Percentiles rank a stretch among this genome's conserved stretches.
Evolutionary conservation across 768 basidiomycete genomes (phyloP).

Genomic region (Fomitopsis pulvina): DNA sequence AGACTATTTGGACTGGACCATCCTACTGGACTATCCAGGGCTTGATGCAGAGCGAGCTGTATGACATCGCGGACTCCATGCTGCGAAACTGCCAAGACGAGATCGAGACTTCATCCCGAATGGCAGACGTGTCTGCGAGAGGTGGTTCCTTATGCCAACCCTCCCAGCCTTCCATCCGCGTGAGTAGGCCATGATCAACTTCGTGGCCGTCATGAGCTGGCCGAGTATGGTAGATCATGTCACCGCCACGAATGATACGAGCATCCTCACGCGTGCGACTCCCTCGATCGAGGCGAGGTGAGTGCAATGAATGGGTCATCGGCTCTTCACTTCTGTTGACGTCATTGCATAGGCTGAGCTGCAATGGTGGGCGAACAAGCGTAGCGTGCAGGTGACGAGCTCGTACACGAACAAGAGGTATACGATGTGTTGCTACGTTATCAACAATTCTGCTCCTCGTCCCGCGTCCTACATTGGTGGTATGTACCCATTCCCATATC

Average conservation of each 20-base stretch:
- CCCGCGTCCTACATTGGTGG: conserved; percentile 77
- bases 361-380: conserved; percentile 75
- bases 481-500: conserved; percentile 19
- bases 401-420: conserved; percentile 65
- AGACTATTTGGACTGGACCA: conserved; percentile 64
- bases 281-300: conserved; percentile 75
- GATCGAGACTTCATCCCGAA: conserved; percentile 86
- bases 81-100: conserved; percentile 96
- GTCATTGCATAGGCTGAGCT: conserved; percentile 55
- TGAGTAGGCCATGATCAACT: conserved; percentile 22
- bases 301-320: neutral
- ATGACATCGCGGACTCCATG: conserved; percentile 64
- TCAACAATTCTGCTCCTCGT: conserved; percentile 79
- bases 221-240: conserved; percentile 58
- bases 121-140: conserved; percentile 68
- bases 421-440: conserved; percentile 65
- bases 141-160: neutral
- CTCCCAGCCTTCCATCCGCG: conserved; percentile 87
- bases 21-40: conserved; percentile 88
- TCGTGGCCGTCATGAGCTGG: neutral
- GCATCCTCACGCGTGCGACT: conserved; percentile 75
- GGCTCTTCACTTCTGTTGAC: neutral
- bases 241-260: conserved; percentile 56
- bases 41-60: conserved; percentile 74
- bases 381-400: conserved; percentile 58